Evolutionary conservation across 768 basidiomycete species (phyloP), one percentile per base, ranked within the genome.

Genomic region (Hericium erinaceus): DNA sequence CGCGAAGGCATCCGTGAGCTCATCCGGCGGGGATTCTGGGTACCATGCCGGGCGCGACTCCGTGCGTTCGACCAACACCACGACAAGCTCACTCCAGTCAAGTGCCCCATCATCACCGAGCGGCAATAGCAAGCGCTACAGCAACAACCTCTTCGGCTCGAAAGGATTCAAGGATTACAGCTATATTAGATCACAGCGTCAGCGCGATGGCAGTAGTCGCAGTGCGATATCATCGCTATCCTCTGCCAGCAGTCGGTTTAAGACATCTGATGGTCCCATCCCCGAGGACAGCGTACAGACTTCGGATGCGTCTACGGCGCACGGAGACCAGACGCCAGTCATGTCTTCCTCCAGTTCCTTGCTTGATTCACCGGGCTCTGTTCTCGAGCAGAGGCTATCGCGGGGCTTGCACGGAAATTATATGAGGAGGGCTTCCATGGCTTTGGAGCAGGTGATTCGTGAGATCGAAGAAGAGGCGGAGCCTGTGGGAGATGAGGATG

Each of bases 141-240:
- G 89, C 74, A 92, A 92, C 69, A 92, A 92, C 65, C 74, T 93
- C 52, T 92, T 92, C 61, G 85, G 88, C 50, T 92, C 90, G 16
- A 83, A 85, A n/a, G 80, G 84, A 56, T 77, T 90, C 64, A 78
- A 85, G 57, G 90, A 92, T 68, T 82, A 89, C 66, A 74, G 76
- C 10, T 88, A 91, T 68, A 68, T 88, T 64, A 81, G 83, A 58
- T 77, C 76, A 16, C 59, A 70, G 60, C 75, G 72, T 64, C 39
- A 56, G 28, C 73, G 72, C 59, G 79, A 74, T 68, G 73, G 57
- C 71, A 74, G 66, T 53, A 66, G 68, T 49, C 68, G 72, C 24
- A 71, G 72, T 57, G 49, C 59, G 11, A 59, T 57, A 39, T 61
- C 58, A 20, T 51, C 62, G 18, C 39, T 60, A 33, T 52, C 57